These are phyloP conservation scores for Wickerhamomyces tratensis DNA, from an alignment of 805 yeast species.

Conservation along the genomic window DNA sequence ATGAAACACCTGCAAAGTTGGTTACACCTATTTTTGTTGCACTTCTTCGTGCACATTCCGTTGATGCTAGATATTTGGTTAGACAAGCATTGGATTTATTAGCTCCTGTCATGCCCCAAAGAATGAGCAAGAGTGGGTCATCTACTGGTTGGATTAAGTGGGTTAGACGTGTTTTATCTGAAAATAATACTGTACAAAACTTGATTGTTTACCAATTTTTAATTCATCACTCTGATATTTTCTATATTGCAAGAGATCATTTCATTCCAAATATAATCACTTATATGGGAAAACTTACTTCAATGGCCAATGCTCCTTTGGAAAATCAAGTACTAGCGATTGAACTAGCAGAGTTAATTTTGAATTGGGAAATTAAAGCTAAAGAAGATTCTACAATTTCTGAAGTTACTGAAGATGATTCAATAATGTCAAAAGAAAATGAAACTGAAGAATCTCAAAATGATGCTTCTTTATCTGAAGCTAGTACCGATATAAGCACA, in stretches of 20 bases:
- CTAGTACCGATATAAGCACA: conserved; percentile 30
- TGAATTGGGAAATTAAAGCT: conserved; percentile 73
- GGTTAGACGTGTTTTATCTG: conserved; percentile 88
- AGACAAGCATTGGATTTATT: conserved; percentile 79
- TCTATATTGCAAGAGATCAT: conserved; percentile 79
- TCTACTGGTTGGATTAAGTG: conserved; percentile 75
- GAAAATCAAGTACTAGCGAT: conserved; percentile 84
- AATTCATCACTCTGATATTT: conserved; percentile 75
- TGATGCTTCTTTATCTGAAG: not conserved
- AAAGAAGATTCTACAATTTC: conserved; percentile 8
- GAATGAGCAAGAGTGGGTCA: conserved; percentile 45
- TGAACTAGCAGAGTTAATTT: conserved; percentile 77
- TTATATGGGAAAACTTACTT: conserved; percentile 85
- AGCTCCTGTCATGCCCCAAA: conserved; percentile 75
- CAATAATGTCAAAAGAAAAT: not conserved
- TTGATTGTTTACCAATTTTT: conserved; percentile 82
- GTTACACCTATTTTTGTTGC: conserved; percentile 93
- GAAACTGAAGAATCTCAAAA: not conserved
- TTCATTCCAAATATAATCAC: conserved; percentile 83
- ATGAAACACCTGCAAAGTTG: conserved; percentile 80
- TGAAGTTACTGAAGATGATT: not conserved
- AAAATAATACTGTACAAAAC: conserved; percentile 82
- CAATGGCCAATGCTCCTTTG: conserved; percentile 62
- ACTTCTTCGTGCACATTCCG: conserved; percentile 70
- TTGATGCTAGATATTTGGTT: conserved; percentile 75